These are phyloP conservation scores for Mycena albidolilacea DNA, from an alignment of 768 basidiomycete species.

Conservation along the genomic window DNA sequence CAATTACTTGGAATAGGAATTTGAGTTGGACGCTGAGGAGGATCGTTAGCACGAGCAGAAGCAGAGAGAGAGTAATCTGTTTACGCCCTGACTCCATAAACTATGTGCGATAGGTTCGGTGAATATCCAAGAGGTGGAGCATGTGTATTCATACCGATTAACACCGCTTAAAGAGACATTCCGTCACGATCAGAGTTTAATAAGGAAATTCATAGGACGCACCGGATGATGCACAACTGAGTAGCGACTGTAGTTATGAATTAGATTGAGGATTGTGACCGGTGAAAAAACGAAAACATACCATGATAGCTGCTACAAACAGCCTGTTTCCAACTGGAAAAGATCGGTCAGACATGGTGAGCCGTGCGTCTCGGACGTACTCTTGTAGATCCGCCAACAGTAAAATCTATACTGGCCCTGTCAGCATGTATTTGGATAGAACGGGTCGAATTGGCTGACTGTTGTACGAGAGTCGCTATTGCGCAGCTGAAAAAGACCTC, in stretches of 20 bases:
- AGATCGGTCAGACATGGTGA: neutral
- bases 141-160: neutral
- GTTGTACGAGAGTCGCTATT: slow-evolving; percentile 33
- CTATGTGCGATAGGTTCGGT: neutral
- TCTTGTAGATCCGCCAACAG: slow-evolving; percentile 30
- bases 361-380: neutral
- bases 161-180: neutral
- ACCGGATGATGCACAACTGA: slow-evolving; percentile 19
- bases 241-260: neutral
- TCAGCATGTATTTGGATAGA: neutral
- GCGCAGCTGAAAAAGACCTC: slow-evolving; percentile 33
- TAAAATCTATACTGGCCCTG: slow-evolving; percentile 16
- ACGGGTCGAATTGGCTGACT: neutral
- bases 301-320: slow-evolving; percentile 6
- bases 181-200: neutral
- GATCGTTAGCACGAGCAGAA: neutral
- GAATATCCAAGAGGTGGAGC: too few relatives aligned
- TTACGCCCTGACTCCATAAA: slow-evolving; percentile 16
- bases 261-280: neutral
- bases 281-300: neutral
- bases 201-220: neutral
- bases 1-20: neutral
- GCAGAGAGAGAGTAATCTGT: neutral
- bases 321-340: slow-evolving; percentile 14
- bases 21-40: slow-evolving; percentile 11